Conservation (phyloP, 1,284 basidiomycete species). For the Malassezia brasiliensis region DNA sequence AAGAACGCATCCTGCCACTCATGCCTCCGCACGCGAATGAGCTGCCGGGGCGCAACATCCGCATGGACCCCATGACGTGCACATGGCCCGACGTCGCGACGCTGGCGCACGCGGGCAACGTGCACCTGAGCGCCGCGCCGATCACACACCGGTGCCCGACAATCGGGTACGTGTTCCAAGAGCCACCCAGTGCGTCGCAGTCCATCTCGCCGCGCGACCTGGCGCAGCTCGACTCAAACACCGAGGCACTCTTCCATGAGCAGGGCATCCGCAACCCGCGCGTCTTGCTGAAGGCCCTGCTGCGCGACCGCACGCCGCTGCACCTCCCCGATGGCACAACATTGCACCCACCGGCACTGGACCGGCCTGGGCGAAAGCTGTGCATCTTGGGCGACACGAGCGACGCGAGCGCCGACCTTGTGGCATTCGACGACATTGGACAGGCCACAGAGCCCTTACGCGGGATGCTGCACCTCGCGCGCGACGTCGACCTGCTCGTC, state of each 20-base stretch:
- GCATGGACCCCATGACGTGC: conserved; percentile 24
- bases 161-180: conserved; percentile 39
- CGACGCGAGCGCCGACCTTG: conserved; percentile 34
- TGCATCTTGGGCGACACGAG: conserved; percentile 43
- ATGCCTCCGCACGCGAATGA: conserved; percentile 38
- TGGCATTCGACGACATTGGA: conserved; percentile 6
- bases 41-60: conserved; percentile 29
- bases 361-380: conserved; percentile 36
- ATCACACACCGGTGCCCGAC: conserved; percentile 42
- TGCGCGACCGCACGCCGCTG: conserved; percentile 23
- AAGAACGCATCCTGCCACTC: conserved; percentile 22
- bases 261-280: conserved; percentile 38
- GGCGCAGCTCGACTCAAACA: conserved; percentile 32
- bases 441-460: conserved; percentile 14
- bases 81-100: conserved; percentile 32
- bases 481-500: conserved; percentile 34
- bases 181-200: conserved; percentile 23
- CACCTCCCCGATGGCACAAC: conserved; percentile 36
- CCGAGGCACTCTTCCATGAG: conserved; percentile 22
- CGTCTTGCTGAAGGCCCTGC: conserved; percentile 26
- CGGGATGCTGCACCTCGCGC: conserved; percentile 23
- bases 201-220: conserved; percentile 21
- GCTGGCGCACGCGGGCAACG: conserved; percentile 15
- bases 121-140: conserved; percentile 39
- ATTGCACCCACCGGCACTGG: conserved; percentile 31